Percentiles rank a stretch among this genome's conserved stretches.
Evolutionary conservation across 345 rosid species (phyloP).

Genomic region (Gossypium stocksii): DNA sequence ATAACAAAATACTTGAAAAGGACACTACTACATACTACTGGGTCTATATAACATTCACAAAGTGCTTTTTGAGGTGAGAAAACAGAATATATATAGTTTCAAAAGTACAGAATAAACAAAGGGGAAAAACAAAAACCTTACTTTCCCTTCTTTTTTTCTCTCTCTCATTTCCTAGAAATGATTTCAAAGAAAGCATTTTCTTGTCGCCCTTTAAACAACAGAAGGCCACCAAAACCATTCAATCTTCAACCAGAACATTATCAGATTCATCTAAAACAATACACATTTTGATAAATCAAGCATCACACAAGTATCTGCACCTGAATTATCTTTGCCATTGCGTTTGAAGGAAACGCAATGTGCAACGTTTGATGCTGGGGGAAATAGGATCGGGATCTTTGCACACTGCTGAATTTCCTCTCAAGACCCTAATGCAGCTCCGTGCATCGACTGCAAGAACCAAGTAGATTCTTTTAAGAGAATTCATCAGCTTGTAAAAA

Average conservation of each 20-base stretch:
- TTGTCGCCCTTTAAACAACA: constrained; percentile 6
- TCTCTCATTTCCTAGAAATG: background rate
- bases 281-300: background rate
- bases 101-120: background rate
- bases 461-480: constrained; percentile 1
- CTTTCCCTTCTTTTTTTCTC: background rate
- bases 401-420: background rate
- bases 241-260: constrained; percentile 9
- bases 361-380: background rate
- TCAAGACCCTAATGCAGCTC: background rate
- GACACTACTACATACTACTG: no score
- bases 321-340: background rate
- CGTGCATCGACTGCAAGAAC: constrained; percentile 18
- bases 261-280: constrained; percentile 11
- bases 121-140: background rate
- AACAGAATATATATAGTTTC: background rate
- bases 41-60: background rate
- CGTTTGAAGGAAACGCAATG: background rate
- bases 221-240: constrained; percentile 12
- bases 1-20: no score
- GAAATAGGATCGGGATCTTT: background rate
- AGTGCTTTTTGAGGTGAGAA: background rate
- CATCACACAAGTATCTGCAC: background rate
- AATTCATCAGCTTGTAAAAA: background rate
- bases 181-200: constrained; percentile 6